phyloP scores from a whole-genome alignment of 129 eudicot species.

The Glebionis coronaria region DNA sequence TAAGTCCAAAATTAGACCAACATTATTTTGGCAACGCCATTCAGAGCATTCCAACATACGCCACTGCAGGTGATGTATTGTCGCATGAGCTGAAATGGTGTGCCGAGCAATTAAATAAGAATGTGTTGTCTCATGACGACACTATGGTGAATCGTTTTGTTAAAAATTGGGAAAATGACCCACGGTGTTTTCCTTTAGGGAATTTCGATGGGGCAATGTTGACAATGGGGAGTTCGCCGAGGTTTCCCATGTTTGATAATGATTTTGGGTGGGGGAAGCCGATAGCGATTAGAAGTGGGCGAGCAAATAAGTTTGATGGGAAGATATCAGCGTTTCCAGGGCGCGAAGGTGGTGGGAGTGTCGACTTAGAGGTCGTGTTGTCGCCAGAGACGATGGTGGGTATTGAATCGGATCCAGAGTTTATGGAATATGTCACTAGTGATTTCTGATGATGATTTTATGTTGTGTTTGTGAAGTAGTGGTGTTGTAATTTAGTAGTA shows the following conservation, averaged over 20 bases:
- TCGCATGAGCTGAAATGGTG: slow-evolving; percentile 61
- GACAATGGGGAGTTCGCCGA: slow-evolving; percentile 86
- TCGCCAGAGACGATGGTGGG: slow-evolving; percentile 78
- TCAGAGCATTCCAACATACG: slow-evolving; percentile 71
- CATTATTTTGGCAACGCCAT: slow-evolving; percentile 78
- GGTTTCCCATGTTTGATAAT: slow-evolving; percentile 88
- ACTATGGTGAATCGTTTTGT: slow-evolving; percentile 48
- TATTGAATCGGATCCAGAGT: slow-evolving; percentile 62
- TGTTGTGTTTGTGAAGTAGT: not conserved
- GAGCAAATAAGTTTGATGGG: slow-evolving; percentile 82
- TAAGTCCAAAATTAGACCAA: slow-evolving; percentile 58
- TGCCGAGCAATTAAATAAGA: slow-evolving; percentile 61
- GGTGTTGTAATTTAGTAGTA: slow-evolving; percentile 18
- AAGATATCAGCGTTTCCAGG: slow-evolving; percentile 87
- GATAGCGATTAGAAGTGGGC: slow-evolving; percentile 66
- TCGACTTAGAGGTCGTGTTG: slow-evolving; percentile 76
- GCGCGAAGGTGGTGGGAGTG: slow-evolving; percentile 65
- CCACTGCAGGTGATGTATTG: slow-evolving; percentile 57
- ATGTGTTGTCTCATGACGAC: slow-evolving; percentile 52
- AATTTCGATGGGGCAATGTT: slow-evolving; percentile 82
- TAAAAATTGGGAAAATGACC: slow-evolving; percentile 72
- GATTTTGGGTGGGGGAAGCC: slow-evolving; percentile 94
- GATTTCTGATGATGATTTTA: slow-evolving; percentile 5
- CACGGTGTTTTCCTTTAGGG: slow-evolving; percentile 75
- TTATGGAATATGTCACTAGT: slow-evolving; percentile 58